Evolutionary conservation across 2,329 filamentous ascomycete species (phyloP), one percentile per base, ranked within the genome.

Genomic region (Pezicula rhizophila): DNA sequence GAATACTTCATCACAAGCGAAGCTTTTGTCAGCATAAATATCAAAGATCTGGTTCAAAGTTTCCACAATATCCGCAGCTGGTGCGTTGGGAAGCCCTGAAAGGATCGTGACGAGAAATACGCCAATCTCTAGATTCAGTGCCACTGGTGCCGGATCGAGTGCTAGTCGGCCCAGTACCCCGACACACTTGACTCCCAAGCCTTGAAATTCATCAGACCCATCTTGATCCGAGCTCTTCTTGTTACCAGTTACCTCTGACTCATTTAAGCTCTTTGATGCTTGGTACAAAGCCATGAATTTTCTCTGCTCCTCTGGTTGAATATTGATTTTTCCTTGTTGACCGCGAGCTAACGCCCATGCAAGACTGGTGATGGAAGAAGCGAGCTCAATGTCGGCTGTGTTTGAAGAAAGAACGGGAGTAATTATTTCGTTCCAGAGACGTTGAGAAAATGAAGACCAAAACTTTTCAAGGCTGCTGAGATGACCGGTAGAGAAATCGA

Each of bases 251-350:
- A 55, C 45, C 33, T 59, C 38, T 15, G 52, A 48, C 46, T 56
- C 57, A 31, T 53, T 41, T 20, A 73, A 57, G 52, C 51, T 63
- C 58, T 70, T 75, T 18, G 79, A 79, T 20, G 79, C 80, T 44
- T 81, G 77, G 64, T 84, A 85, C 20, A 86, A 71, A 10, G 80
- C 70, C 59, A 86, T 82, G 66, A 86, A 85, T 55, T 77, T 80
- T 52, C 71, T 71, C 52, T 81, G 79, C 64, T 85, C 80, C 43
- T 72, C 73, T 28, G 70, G 69, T 35, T 69, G 60, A 3, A 80
- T 66, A 5, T 76, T 72, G 0, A 76, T 69, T 40, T 68, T 59
- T 12, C 73, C 73, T 51, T 73, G 71, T 15, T 82, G 69, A 46
- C 73, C 77, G 45, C 80, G 76, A 25, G 81, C 69, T 46, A 86